Evolutionary conservation across 2,329 filamentous ascomycete genomes (phyloP).

Genomic region (Phaeosphaeria sp.): DNA sequence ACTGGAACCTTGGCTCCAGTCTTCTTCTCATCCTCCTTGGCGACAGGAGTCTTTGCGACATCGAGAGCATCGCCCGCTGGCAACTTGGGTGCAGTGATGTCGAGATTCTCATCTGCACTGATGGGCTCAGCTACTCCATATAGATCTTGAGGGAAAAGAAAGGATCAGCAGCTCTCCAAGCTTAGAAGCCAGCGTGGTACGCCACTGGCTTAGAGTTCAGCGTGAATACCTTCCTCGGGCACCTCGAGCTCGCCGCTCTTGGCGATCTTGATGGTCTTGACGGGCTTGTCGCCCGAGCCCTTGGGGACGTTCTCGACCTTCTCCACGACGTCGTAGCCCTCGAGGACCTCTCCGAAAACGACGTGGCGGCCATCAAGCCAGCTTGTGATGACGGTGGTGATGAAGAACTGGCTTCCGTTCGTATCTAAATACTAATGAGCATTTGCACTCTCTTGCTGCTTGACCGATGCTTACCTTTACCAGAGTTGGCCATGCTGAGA

Average conservation of each 20-base stretch:
- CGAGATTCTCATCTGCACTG: constrained; percentile 51
- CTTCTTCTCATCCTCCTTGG: constrained; percentile 28
- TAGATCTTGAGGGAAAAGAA: constrained; percentile 50
- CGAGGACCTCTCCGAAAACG: constrained; percentile 86
- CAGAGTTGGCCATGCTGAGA: constrained; percentile 73
- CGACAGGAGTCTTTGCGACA: constrained; percentile 34
- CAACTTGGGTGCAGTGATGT: constrained; percentile 39
- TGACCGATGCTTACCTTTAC: constrained; percentile 69
- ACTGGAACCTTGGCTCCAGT: constrained; percentile 23
- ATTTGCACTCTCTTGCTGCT: neutral
- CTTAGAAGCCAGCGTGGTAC: constrained; percentile 28
- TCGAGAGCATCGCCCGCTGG: constrained; percentile 27
- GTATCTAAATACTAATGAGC: neutral
- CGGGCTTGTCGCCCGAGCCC: constrained; percentile 70
- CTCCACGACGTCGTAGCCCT: constrained; percentile 81
- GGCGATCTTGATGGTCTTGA: constrained; percentile 73
- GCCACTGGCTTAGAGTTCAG: constrained; percentile 73
- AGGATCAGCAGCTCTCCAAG: constrained; percentile 52
- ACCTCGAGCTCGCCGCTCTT: constrained; percentile 86
- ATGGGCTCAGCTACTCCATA: constrained; percentile 52
- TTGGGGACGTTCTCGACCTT: constrained; percentile 78
- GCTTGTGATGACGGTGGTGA: constrained; percentile 79
- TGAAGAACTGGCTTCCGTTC: constrained; percentile 90
- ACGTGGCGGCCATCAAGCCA: constrained; percentile 88
- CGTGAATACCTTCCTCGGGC: constrained; percentile 89